A percentile compares a stretch with the other conserved stretches of the same genome.
These are phyloP conservation scores for Pyrenophora graminea DNA, from an alignment of 2,329 filamentous ascomycete species.

Conservation along the genomic window DNA sequence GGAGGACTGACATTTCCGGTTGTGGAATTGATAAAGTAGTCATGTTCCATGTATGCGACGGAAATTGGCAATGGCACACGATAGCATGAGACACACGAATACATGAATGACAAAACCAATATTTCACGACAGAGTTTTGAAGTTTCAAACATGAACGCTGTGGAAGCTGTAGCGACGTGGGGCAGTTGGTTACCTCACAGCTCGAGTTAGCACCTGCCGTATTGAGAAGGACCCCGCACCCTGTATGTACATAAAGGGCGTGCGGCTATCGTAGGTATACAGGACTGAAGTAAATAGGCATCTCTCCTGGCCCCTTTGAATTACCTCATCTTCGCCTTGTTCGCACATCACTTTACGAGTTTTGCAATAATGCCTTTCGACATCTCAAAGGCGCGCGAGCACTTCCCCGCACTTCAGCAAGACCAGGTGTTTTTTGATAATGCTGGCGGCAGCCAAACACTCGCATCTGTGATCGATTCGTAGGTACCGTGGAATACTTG, in stretches of 20 bases:
- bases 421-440: constrained; percentile 78
- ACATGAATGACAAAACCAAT: background rate
- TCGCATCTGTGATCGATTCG: constrained; percentile 69
- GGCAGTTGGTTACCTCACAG: constrained; percentile 5
- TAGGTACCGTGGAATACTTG: constrained; percentile 43
- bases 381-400: constrained; percentile 59
- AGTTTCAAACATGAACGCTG: background rate
- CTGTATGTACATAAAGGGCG: constrained; percentile 7
- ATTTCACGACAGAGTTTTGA: background rate
- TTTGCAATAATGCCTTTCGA: constrained; percentile 51
- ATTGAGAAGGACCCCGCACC: constrained; percentile 14
- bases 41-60: no score
- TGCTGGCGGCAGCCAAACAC: constrained; percentile 73
- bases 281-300: background rate
- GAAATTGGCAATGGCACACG: no score
- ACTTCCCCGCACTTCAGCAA: constrained; percentile 70
- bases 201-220: constrained; percentile 10
- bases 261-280: constrained; percentile 9
- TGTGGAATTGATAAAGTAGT: no score
- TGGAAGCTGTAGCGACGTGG: constrained; percentile 2
- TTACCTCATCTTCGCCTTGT: background rate
- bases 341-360: no score
- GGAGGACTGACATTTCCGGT: no score
- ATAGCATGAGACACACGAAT: no score
- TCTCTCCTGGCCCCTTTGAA: background rate